Conservation (phyloP, 1,284 basidiomycete species). For the Ceratobasidium sp. region DNA sequence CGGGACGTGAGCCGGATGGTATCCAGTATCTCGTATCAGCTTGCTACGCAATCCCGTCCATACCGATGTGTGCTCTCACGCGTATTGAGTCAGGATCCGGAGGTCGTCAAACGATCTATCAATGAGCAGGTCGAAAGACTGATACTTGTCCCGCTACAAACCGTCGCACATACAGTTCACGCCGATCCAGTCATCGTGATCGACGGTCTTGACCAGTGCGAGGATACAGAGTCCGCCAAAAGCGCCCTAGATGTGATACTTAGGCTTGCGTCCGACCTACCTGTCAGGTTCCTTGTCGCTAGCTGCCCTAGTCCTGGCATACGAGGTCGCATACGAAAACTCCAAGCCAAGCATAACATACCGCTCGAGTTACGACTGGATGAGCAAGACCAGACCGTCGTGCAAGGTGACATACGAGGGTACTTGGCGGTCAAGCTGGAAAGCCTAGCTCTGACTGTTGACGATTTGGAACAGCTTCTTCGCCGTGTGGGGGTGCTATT, state of each 20-base stretch:
- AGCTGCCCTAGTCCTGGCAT: background rate
- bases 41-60: background rate
- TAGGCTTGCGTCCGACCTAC: background rate
- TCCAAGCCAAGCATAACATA: too few species aligned
- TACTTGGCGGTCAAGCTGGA: background rate
- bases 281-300: background rate
- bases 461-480: background rate
- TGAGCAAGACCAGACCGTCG: background rate
- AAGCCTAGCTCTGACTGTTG: background rate
- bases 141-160: background rate
- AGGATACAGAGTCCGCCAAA: background rate
- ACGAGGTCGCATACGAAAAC: background rate
- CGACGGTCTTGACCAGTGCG: constrained; percentile 33
- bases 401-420: constrained; percentile 2
- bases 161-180: background rate
- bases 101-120: background rate
- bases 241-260: background rate
- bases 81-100: background rate
- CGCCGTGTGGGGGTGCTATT: background rate
- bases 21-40: constrained; percentile 6
- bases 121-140: background rate
- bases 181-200: background rate
- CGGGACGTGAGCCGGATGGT: background rate
- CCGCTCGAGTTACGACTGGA: background rate
- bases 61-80: background rate